Evolutionary conservation across 2,329 filamentous ascomycete genomes (phyloP).

Genomic region (Helminthosporium solani): DNA sequence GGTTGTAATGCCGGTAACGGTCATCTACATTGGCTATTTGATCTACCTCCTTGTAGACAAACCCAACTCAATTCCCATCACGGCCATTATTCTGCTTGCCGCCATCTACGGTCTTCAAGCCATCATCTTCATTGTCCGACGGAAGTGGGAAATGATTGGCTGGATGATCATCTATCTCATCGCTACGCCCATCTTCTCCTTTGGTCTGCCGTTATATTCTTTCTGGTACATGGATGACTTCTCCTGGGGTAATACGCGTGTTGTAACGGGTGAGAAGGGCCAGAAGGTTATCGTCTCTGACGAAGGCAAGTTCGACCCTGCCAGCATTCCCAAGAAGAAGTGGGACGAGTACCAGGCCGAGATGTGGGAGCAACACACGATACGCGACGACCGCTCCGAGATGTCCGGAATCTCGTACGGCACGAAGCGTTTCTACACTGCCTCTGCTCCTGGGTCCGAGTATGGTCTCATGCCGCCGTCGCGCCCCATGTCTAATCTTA

Average conservation of each 20-base stretch:
- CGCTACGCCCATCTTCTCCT: conserved; percentile 88
- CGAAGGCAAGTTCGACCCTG: conserved; percentile 96
- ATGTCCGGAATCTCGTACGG: conserved; percentile 92
- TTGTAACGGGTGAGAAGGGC: conserved; percentile 91
- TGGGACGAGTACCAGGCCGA: conserved; percentile 99
- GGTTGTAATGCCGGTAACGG: conserved; percentile 84
- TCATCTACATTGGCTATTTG: conserved; percentile 87
- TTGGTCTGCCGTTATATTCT: conserved; percentile 84
- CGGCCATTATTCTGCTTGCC: conserved; percentile 84
- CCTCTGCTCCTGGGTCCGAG: conserved; percentile 53
- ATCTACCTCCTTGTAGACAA: conserved; percentile 70
- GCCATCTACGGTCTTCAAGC: conserved; percentile 98
- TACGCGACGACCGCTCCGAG: conserved; percentile 77
- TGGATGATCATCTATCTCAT: conserved; percentile 98
- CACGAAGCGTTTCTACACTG: conserved; percentile 69
- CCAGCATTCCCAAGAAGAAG: conserved; percentile 91
- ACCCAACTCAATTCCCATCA: conserved; percentile 70
- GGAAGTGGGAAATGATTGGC: conserved; percentile 99
- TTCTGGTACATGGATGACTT: conserved; percentile 99
- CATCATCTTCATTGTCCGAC: conserved; percentile 91
- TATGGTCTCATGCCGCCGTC: conserved; percentile 60
- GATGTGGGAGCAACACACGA: conserved; percentile 95
- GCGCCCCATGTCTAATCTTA: conserved; percentile 61
- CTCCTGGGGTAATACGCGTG: conserved; percentile 97
- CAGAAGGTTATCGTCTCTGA: conserved; percentile 91